Evolutionary conservation across 306 rosid species (phyloP), one percentile per base, ranked within the genome.

Genomic region (Prunus fruticosa): DNA sequence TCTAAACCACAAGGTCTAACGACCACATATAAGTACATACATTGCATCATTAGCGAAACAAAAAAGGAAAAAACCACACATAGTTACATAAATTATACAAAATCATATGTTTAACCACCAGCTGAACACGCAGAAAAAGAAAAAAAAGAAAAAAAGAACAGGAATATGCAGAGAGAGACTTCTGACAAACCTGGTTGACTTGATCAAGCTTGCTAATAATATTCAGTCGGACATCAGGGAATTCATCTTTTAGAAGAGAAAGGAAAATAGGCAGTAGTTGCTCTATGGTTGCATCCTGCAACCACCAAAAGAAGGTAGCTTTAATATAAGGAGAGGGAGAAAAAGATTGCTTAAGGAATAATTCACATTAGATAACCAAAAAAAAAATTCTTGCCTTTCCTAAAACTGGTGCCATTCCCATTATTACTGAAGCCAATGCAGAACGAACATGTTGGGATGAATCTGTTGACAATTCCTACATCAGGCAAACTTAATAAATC

Each of bases 161-260:
- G 2, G 2, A 34, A 81, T 67, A 23, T 38, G 45, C 6, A 71
- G 4, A 32, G 12, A 47, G 61, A 51, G 78, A 81, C 66, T 49
- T 70, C 27, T 3, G 23, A 67, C 74, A 82, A 79, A 92, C 99
- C 99, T 96, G 96, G 78, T 96, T 96, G 76, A 96, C 99, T 96
- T 96, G 99, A 85, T 96, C 99, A 67, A 96, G 98, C 85, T 96
- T 96, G 91, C 99, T 96, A 81, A 96, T 96, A 66, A 96, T 92
- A 84, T 91, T 96, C 65, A 96, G 84, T 67, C 99, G 93, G 68
- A 96, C 99, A 82, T 96, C 99, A 50, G 99, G 99, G 80, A 96
- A 96, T 81, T 96, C 98, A 78, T 96, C 99, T 86, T 91, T 96
- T 64, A 96, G 80, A 74, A 96, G 93, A 76, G 97, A 96, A 45